A percentile compares a stretch with the other conserved stretches of the same genome.
Evolutionary conservation across 2,329 filamentous ascomycete genomes (phyloP).

Genomic region (Aaosphaeria arxii): DNA sequence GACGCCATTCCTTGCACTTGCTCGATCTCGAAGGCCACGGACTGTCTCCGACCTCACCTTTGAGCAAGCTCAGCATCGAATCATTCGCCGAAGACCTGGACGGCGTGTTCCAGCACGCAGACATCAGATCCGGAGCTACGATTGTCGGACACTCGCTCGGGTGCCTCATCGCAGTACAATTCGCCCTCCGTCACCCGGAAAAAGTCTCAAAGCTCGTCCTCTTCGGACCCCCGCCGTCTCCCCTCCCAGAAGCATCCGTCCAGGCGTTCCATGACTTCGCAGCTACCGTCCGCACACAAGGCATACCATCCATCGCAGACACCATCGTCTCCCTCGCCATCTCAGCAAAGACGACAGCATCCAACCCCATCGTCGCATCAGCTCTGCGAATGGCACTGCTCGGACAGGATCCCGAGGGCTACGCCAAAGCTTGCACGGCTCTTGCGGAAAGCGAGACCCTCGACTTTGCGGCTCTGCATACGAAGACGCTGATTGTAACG

Average conservation of each 20-base stretch:
- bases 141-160: constrained; percentile 54
- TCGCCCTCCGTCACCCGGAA: constrained; percentile 40
- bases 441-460: constrained; percentile 42
- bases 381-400: constrained; percentile 47
- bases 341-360: constrained; percentile 35
- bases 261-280: constrained; percentile 36
- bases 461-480: constrained; percentile 22
- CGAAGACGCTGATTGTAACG: constrained; percentile 39
- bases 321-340: constrained; percentile 36
- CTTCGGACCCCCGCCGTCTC: constrained; percentile 47
- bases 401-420: constrained; percentile 51
- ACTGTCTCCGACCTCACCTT: constrained; percentile 50
- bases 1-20: constrained; percentile 39
- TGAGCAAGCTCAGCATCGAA: constrained; percentile 43
- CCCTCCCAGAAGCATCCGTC: constrained; percentile 38
- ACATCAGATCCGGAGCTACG: constrained; percentile 31
- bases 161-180: constrained; percentile 46
- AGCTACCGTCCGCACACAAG: constrained; percentile 40
- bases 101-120: constrained; percentile 36
- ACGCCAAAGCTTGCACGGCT: constrained; percentile 54
- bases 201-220: constrained; percentile 47
- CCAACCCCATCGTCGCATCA: constrained; percentile 41
- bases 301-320: constrained; percentile 46
- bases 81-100: constrained; percentile 45
- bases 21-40: constrained; percentile 59